Conservation (phyloP, 352 stramenopile genomes). For the Pythium aquatile region DNA sequence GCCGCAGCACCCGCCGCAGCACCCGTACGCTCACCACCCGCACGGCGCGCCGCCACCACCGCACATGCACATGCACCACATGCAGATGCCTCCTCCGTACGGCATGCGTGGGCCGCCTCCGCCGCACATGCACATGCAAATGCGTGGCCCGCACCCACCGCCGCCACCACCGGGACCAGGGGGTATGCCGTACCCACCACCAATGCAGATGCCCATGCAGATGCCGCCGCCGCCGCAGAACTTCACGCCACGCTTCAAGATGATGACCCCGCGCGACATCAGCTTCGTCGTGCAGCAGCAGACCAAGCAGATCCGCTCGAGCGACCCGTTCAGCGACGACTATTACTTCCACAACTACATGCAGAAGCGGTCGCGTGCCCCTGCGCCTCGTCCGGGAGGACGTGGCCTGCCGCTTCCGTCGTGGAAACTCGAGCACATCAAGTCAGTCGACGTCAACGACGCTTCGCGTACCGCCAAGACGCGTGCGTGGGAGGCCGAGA, state of each 20-base stretch:
- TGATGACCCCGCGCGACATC: conserved; percentile 85
- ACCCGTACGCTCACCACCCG: conserved; percentile 19
- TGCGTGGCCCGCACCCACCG: conserved; percentile 34
- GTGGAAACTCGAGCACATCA: conserved; percentile 84
- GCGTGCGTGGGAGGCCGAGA: conserved; percentile 70
- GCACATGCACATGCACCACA: conserved; percentile 24
- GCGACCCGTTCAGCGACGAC: conserved; percentile 86
- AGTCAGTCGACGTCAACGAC: conserved; percentile 63
- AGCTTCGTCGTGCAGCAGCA: conserved; percentile 85
- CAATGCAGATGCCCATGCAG: conserved; percentile 12
- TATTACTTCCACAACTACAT: conserved; percentile 88
- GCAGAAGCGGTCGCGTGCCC: conserved; percentile 64
- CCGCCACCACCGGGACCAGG: conserved; percentile 23
- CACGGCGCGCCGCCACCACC: conserved; percentile 25
- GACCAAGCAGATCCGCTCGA: conserved; percentile 84
- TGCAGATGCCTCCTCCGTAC: conserved; percentile 20
- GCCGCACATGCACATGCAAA: conserved; percentile 29
- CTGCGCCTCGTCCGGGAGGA: conserved; percentile 30
- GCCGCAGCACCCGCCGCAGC: conserved; percentile 25
- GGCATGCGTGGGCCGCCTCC: conserved; percentile 38
- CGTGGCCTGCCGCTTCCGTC: conserved; percentile 56
- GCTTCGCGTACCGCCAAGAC: conserved; percentile 63
- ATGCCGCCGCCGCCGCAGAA: conserved; percentile 27
- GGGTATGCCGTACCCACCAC: conserved; percentile 39
- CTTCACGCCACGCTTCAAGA: conserved; percentile 52